A percentile compares a stretch with the other conserved stretches of the same genome.
These are phyloP conservation scores for Albizia julibrissin DNA, from an alignment of 306 rosid genomes.

Conservation along the genomic window DNA sequence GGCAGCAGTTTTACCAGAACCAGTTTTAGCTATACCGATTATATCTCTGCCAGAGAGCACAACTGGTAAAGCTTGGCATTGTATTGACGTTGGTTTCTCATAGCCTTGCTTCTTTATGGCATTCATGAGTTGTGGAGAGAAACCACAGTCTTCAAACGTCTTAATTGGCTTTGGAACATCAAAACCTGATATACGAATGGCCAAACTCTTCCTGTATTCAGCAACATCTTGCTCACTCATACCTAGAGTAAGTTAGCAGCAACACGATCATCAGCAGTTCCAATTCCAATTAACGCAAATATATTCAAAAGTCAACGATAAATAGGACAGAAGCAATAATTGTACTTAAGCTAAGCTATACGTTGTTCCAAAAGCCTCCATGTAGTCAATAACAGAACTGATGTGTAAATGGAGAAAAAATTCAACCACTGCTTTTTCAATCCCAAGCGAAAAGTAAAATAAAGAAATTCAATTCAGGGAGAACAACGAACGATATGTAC, in stretches of 20 bases:
- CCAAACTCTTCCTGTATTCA: conserved; percentile 82
- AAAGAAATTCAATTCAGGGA: neutral
- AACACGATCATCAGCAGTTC: neutral
- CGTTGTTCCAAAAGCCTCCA: neutral
- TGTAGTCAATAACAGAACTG: neutral
- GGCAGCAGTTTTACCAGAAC: conserved; percentile 98
- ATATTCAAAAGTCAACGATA: neutral
- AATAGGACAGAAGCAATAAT: neutral
- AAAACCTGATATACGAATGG: conserved; percentile 88
- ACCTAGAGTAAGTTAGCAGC: conserved; percentile 48
- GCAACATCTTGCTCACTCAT: conserved; percentile 86
- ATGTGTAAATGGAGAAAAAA: neutral
- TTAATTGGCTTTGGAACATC: conserved; percentile 88
- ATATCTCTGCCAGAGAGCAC: conserved; percentile 92
- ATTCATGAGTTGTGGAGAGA: conserved; percentile 80
- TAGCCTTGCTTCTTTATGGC: conserved; percentile 89
- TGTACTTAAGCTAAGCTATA: neutral
- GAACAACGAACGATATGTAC: neutral
- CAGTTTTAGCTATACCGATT: conserved; percentile 96
- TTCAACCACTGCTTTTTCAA: neutral
- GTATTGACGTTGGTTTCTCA: conserved; percentile 89
- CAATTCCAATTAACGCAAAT: neutral
- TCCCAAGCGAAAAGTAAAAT: neutral
- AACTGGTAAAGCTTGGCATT: conserved; percentile 87
- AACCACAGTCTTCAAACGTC: conserved; percentile 81